These are phyloP conservation scores for Microthlaspi erraticum DNA, from an alignment of 345 rosid genomes.

Conservation along the genomic window DNA sequence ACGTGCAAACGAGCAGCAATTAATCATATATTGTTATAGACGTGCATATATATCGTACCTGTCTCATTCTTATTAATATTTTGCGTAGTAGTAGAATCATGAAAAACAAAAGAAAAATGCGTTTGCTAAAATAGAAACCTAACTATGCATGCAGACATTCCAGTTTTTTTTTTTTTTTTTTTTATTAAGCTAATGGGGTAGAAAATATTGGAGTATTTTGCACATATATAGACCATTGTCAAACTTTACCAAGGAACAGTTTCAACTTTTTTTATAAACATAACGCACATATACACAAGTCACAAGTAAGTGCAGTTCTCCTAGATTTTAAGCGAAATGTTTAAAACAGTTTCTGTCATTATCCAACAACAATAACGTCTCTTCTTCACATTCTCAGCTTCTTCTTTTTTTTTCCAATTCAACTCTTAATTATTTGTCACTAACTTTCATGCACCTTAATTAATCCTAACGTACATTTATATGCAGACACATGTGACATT, in stretches of 20 bases:
- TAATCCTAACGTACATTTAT: slow-evolving; percentile 34
- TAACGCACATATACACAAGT: neutral
- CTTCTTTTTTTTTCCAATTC: slow-evolving; percentile 18
- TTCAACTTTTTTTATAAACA: neutral
- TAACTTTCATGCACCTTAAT: slow-evolving; percentile 44
- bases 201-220: too few species aligned
- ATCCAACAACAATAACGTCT: slow-evolving; percentile 32
- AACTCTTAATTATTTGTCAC: slow-evolving; percentile 36
- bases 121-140: neutral
- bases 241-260: neutral
- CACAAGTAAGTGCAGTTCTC: slow-evolving; percentile 12
- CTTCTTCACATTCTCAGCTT: slow-evolving; percentile 34
- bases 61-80: neutral
- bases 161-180: too few species aligned
- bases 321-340: slow-evolving; percentile 17
- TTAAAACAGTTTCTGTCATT: slow-evolving; percentile 30
- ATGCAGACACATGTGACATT: slow-evolving; percentile 17
- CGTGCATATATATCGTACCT: neutral
- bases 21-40: neutral
- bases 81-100: neutral
- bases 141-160: neutral
- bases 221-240: neutral
- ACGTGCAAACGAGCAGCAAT: neutral
- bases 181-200: too few species aligned
- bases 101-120: neutral